phyloP scores from a whole-genome alignment of 805 yeast genomes.

The Zygotorulaspora danielsina region DNA sequence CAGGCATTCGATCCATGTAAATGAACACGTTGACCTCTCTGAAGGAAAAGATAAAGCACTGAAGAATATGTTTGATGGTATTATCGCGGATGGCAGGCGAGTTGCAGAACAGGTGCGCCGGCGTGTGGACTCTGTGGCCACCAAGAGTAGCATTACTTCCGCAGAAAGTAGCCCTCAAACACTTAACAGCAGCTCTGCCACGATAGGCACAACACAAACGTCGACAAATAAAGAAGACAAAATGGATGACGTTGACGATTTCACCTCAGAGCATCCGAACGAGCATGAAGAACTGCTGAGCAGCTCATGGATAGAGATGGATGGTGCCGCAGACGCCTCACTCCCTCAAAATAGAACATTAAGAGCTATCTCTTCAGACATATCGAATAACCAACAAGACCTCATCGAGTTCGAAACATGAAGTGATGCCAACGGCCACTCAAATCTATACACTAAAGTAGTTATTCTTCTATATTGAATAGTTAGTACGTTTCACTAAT shows the following conservation, averaged over 20 bases:
- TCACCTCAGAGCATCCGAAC: conserved; percentile 27
- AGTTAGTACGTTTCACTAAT: no score
- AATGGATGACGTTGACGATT: conserved; percentile 33
- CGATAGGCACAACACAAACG: conserved; percentile 5
- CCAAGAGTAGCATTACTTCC: conserved; percentile 25
- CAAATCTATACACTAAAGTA: no score
- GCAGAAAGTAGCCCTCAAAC: conserved; percentile 14
- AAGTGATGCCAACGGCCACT: no score
- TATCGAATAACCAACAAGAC: conserved; percentile 15
- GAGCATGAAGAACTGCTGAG: conserved; percentile 30
- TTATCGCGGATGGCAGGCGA: conserved; percentile 86
- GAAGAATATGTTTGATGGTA: conserved; percentile 84
- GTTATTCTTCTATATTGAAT: no score
- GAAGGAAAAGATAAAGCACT: conserved; percentile 52
- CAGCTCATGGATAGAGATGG: conserved; percentile 30
- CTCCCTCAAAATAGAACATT: conserved; percentile 19
- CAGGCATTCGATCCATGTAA: conserved; percentile 62
- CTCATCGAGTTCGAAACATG: conserved; percentile 35
- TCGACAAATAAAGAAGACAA: conserved; percentile 16
- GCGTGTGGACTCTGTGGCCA: conserved; percentile 73
- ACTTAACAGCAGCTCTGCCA: conserved; percentile 1
- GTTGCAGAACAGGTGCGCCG: conserved; percentile 87
- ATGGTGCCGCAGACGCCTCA: conserved; percentile 16
- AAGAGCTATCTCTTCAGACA: conserved; percentile 12
- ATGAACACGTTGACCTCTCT: conserved; percentile 45